A percentile compares a stretch with the other conserved stretches of the same genome.
phyloP scores from a whole-genome alignment of 1,284 basidiomycete genomes.

The Rhodotorula mucilaginosa region DNA sequence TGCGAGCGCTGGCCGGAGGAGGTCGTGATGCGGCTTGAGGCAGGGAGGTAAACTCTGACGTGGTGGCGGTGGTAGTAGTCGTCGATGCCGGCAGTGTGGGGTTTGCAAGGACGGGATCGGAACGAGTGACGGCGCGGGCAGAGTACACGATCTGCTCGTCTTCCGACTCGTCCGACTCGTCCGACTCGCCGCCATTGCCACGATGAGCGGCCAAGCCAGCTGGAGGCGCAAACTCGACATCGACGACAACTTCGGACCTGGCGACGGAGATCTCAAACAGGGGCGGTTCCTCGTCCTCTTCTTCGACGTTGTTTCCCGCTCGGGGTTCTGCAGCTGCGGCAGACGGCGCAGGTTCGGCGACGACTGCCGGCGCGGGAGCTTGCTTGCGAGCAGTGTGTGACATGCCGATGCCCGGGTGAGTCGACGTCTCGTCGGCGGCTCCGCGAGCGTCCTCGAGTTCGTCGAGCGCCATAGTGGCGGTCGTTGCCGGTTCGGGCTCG shows the following conservation, averaged over 20 bases:
- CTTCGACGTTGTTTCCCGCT: neutral
- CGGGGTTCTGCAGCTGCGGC: too few species aligned
- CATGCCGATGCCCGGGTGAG: constrained; percentile 18
- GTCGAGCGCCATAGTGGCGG: constrained; percentile 25
- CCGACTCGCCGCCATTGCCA: neutral
- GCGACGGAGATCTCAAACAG: constrained; percentile 27
- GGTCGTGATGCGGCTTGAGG: neutral
- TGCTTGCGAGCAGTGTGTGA: neutral
- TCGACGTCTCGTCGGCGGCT: neutral
- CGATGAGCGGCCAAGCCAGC: neutral
- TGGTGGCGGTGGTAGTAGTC: neutral
- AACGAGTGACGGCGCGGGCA: constrained; percentile 11
- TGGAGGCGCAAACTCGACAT: constrained; percentile 9
- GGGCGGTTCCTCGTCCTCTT: constrained; percentile 7
- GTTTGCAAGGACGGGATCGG: constrained; percentile 12
- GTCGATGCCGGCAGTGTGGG: too few species aligned
- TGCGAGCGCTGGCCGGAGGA: neutral
- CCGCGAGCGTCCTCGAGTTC: constrained; percentile 9
- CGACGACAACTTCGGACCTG: neutral
- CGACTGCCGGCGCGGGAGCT: neutral
- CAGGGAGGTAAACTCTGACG: neutral
- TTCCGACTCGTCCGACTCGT: constrained; percentile 3
- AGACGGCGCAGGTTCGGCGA: neutral
- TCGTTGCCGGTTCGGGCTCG: constrained; percentile 15
- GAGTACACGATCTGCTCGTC: constrained; percentile 20